Evolutionary conservation across 1,139 yeast species (phyloP), one percentile per base, ranked within the genome.

Genomic region (Blastobotrys raffinosifermentans): DNA sequence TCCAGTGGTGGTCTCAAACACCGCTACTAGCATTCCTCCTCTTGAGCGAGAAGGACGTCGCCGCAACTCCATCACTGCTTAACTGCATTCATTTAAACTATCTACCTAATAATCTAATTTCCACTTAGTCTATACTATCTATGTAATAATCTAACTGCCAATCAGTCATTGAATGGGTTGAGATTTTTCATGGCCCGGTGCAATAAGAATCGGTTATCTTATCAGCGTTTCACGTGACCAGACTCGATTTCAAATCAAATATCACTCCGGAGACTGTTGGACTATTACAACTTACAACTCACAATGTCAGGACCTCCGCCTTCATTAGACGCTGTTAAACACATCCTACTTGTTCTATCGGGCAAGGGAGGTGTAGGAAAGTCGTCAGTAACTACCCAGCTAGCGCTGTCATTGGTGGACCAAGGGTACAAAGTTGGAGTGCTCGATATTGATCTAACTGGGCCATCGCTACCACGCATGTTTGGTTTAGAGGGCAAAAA

Each of bases 301-400:
- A 17, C 9, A 10, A 15, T 17, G 31, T 27, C 19, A 6, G 31
- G 6, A 13, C 18, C 18, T 14, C 19, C 19, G 18, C 63, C 63
- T 30, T 75, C 89, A 3, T 63, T 85, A 22, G 58, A 60, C 19
- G 66, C 72, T 37, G 81, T 89, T 30, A 79, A 79, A 52, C 95
- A 91, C 57, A 80, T 89, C 35, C 63, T 87, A 2, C 69, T 91
- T 32, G 82, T 91, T 2, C 70, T 91, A 1, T 84, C 95, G 0
- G 97, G 96, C 3, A 87, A 87, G 58, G 96, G 97, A n/a, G 98
- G 94, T 55, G 98, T 91, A 1, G 99, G 99, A 1, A 91, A 91
- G 57, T 85, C 96, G 4, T 86, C 96, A 0, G 89, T 91, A 1
- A 89, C 98, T 0, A 83, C 96, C 0, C 98, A 93, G 57, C 70